phyloP scores from a whole-genome alignment of 768 basidiomycete genomes.

The Leccinum imitatum region DNA sequence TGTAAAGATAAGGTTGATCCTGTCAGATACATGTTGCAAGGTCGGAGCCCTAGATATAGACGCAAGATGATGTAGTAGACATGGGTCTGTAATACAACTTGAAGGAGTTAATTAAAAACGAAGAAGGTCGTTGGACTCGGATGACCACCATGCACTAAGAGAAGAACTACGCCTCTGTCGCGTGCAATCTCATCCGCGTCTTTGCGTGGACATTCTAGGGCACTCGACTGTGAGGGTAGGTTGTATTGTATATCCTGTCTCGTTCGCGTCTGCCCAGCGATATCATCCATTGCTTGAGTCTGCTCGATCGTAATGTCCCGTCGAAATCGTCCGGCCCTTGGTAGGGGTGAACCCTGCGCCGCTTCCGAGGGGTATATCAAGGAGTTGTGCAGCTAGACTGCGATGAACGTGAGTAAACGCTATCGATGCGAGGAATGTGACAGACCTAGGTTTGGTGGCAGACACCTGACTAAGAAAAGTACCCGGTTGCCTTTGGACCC shows the following conservation, averaged over 20 bases:
- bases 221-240: slow-evolving; percentile 46
- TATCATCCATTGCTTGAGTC: slow-evolving; percentile 74
- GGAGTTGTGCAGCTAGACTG: slow-evolving; percentile 81
- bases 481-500: no score
- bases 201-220: slow-evolving; percentile 46
- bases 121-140: background rate
- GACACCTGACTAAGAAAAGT: no score
- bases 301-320: slow-evolving; percentile 54
- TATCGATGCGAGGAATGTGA: background rate
- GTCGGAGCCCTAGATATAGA: slow-evolving; percentile 72
- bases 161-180: slow-evolving; percentile 65
- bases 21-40: slow-evolving; percentile 72
- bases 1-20: slow-evolving; percentile 64
- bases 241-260: slow-evolving; percentile 53
- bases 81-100: slow-evolving; percentile 46
- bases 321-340: slow-evolving; percentile 64
- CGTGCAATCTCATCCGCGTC: slow-evolving; percentile 66
- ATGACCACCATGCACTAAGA: slow-evolving; percentile 64
- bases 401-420: slow-evolving; percentile 11
- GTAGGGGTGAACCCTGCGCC: slow-evolving; percentile 64
- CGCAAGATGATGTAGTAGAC: slow-evolving; percentile 70
- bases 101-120: background rate
- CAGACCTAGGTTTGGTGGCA: slow-evolving; percentile 47
- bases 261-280: slow-evolving; percentile 73
- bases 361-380: slow-evolving; percentile 71